Evolutionary conservation across 1,284 basidiomycete species (phyloP).

Genomic region (Heliocybe sulcata): DNA sequence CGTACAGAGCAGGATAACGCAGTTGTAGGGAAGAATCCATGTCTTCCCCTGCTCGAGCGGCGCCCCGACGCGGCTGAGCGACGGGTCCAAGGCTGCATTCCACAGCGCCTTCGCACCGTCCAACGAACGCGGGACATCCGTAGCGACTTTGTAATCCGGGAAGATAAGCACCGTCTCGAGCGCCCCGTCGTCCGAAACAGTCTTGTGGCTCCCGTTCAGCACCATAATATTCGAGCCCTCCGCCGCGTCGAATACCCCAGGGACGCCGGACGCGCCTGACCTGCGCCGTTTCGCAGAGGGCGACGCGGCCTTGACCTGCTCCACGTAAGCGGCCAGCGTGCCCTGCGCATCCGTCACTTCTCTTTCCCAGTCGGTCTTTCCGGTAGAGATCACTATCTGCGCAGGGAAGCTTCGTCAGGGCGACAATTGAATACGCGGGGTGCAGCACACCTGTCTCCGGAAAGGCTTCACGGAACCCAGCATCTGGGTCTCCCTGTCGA

Average conservation of each 20-base stretch:
- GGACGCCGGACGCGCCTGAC: constrained; percentile 20
- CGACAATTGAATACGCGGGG: not conserved
- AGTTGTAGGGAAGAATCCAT: constrained; percentile 70
- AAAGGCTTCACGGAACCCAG: constrained; percentile 80
- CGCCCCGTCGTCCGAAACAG: constrained; percentile 49
- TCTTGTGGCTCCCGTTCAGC: constrained; percentile 74
- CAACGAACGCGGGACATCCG: constrained; percentile 54
- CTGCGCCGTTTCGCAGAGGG: constrained; percentile 15
- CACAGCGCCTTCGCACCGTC: constrained; percentile 69
- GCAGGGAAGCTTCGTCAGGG: constrained; percentile 1
- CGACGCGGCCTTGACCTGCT: constrained; percentile 16
- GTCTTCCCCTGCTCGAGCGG: constrained; percentile 28
- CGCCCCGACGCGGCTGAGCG: not conserved
- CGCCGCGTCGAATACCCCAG: constrained; percentile 51
- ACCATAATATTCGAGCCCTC: constrained; percentile 61
- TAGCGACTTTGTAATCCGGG: constrained; percentile 83
- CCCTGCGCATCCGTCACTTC: constrained; percentile 65
- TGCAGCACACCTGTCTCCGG: constrained; percentile 56
- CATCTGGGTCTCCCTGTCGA: constrained; percentile 37
- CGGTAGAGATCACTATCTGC: constrained; percentile 82
- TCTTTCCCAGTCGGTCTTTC: constrained; percentile 79
- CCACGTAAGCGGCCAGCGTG: constrained; percentile 62
- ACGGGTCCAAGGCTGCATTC: constrained; percentile 22
- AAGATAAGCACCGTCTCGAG: constrained; percentile 77
- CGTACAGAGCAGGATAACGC: constrained; percentile 69